Evolutionary conservation across 371 early-diverging fungal genomes (phyloP).

Genomic region (Rhizopus stolonifer): DNA sequence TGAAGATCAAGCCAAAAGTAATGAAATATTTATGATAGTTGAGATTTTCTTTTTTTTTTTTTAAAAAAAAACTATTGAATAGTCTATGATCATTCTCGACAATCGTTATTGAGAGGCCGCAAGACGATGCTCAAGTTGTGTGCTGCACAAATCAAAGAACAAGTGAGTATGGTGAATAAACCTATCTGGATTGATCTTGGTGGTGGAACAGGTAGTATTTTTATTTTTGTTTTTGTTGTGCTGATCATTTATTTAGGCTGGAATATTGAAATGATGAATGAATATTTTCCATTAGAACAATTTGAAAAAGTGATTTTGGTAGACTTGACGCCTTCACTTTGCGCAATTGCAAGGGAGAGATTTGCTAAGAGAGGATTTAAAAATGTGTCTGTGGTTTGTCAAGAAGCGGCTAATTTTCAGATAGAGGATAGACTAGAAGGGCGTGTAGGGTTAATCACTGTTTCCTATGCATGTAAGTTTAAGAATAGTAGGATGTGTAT

Average conservation of each 20-base stretch:
- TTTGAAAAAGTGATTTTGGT: conserved; percentile 82
- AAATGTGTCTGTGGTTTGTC: conserved; percentile 78
- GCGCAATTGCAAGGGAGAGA: conserved; percentile 75
- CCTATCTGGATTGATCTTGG: conserved; percentile 84
- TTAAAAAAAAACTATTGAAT: too few relatives aligned
- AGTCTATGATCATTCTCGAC: conserved; percentile 66
- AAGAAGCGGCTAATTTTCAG: conserved; percentile 72
- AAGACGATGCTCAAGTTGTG: conserved; percentile 77
- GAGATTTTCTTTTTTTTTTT: conserved; percentile 2
- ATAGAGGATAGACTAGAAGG: conserved; percentile 53
- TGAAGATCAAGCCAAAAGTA: conserved; percentile 72
- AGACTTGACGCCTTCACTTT: conserved; percentile 81
- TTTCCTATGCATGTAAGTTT: conserved; percentile 76
- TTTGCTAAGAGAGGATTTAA: conserved; percentile 75
- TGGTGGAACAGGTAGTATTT: conserved; percentile 74
- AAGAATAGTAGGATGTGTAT: too few relatives aligned
- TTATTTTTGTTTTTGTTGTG: not conserved
- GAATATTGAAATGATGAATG: conserved; percentile 87
- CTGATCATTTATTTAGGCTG: too few relatives aligned
- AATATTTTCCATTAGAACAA: conserved; percentile 66
- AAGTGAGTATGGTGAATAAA: conserved; percentile 33
- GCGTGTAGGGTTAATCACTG: conserved; percentile 72
- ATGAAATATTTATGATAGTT: conserved; percentile 1
- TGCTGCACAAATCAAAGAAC: conserved; percentile 73
- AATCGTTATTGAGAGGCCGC: conserved; percentile 73